phyloP scores from a whole-genome alignment of 192 early-diverging fungal species.

The Coemansia sp. region DNA sequence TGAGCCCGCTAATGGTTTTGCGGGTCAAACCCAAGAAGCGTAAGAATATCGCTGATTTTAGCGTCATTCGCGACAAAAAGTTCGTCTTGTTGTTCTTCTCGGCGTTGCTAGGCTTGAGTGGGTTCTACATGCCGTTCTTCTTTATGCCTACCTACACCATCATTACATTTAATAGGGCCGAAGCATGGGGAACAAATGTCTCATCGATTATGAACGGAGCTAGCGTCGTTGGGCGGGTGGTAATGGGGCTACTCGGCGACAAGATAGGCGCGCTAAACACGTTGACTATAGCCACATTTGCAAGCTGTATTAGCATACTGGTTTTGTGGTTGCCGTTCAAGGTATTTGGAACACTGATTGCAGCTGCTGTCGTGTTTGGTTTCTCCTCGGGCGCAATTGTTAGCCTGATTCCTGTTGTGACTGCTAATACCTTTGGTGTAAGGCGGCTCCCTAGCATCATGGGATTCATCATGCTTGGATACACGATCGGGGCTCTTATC shows the following conservation, averaged over 20 bases:
- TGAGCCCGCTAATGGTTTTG: constrained; percentile 20
- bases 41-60: constrained; percentile 23
- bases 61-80: constrained; percentile 5
- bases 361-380: constrained; percentile 25
- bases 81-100: constrained; percentile 30
- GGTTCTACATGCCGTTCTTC: constrained; percentile 28
- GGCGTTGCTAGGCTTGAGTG: constrained; percentile 14
- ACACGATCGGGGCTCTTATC: constrained; percentile 18
- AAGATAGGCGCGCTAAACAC: constrained; percentile 27
- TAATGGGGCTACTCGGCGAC: constrained; percentile 21
- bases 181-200: constrained; percentile 30
- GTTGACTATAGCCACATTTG: constrained; percentile 3
- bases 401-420: constrained; percentile 25
- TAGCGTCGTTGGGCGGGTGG: constrained; percentile 24
- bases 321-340: constrained; percentile 38
- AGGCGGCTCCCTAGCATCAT: constrained; percentile 30
- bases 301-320: constrained; percentile 17
- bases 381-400: constrained; percentile 30
- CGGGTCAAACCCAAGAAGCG: constrained; percentile 13
- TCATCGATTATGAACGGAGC: constrained; percentile 36
- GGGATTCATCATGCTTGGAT: constrained; percentile 25
- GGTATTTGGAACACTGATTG: constrained; percentile 8
- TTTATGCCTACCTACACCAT: constrained; percentile 35
- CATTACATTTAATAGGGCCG: neutral
- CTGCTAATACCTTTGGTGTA: constrained; percentile 25